Evolutionary conservation across 1,284 basidiomycete species (phyloP), one percentile per base, ranked within the genome.

Genomic region (Mycosarcoma mackinlayi): DNA sequence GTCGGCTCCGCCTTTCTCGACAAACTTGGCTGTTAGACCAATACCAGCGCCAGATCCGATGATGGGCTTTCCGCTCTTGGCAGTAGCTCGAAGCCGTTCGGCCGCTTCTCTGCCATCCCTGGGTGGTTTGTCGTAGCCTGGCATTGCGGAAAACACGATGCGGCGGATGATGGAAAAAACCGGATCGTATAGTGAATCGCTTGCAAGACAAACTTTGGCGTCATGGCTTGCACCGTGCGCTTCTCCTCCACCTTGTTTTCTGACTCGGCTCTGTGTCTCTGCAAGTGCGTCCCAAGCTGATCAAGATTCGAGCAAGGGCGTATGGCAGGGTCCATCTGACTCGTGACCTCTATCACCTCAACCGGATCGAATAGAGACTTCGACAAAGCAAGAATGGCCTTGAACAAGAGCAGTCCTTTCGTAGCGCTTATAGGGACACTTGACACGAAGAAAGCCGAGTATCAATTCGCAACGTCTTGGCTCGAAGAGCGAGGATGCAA

Each of bases 41-140:
- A 71, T 71, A 8, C 68, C 68, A 10, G 68, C 68, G n/a, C 68
- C 68, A 25, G 68, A 62, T 7, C 68, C 68, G 31, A 71, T 59
- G 51, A 71, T 67, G 33, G 63, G 58, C 25, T 54, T 54, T 45
- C 68, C 68, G 40, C 45, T 50, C 11, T 59, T 48, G 39, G 52
- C 50, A 3, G 50, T 56, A 7, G 47, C 54, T 21, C 47, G 50
- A 41, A 71, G 62, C 49, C 68, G 28, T 25, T 61, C 41, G 14
- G 45, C 49, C 6, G 68, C 68, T 47, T 71, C 63, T 19, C 63
- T 31, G 25, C 68, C 63, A 25, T 71, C 63, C 25, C 49, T 55
- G 7, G 63, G 68, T 11, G 53, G 62, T 14, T 38, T 34, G 16
- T 44, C 25, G 53, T 70, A 70, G 48, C 21, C 27, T 2, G 54